phyloP scores from a whole-genome alignment of 352 stramenopile genomes.

The Globisporangium lucens region DNA sequence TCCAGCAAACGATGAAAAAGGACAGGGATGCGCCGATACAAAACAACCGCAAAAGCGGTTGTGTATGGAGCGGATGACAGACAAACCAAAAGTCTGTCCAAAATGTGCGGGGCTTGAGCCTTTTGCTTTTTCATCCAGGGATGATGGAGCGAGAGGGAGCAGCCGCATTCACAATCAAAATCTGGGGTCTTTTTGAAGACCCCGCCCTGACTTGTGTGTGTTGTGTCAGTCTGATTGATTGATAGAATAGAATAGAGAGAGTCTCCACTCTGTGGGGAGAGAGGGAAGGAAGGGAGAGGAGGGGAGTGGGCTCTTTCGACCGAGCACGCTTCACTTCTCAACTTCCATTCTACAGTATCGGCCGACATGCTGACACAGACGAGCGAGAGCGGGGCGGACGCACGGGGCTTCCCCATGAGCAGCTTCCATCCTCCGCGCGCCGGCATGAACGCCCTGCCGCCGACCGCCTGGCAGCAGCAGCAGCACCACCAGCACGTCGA shows the following conservation, averaged over 20 bases:
- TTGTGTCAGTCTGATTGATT: background rate
- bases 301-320: conserved; percentile 6
- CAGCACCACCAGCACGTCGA: conserved; percentile 9
- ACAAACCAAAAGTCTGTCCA: background rate
- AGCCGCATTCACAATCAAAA: background rate
- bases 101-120: background rate
- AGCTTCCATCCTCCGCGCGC: background rate
- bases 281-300: background rate
- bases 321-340: background rate
- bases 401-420: background rate
- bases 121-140: too few relatives aligned
- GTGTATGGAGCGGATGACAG: background rate
- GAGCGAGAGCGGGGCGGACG: conserved; percentile 4
- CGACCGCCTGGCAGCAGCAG: conserved; percentile 2
- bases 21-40: background rate
- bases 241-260: background rate
- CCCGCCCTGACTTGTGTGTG: too few relatives aligned
- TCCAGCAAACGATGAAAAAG: background rate
- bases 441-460: background rate
- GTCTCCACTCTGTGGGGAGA: background rate
- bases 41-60: background rate
- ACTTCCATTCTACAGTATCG: conserved; percentile 8
- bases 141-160: background rate
- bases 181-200: background rate
- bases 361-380: conserved; percentile 9